Conservation (phyloP, 306 rosid genomes). For the Lathyrus tuberosus region DNA sequence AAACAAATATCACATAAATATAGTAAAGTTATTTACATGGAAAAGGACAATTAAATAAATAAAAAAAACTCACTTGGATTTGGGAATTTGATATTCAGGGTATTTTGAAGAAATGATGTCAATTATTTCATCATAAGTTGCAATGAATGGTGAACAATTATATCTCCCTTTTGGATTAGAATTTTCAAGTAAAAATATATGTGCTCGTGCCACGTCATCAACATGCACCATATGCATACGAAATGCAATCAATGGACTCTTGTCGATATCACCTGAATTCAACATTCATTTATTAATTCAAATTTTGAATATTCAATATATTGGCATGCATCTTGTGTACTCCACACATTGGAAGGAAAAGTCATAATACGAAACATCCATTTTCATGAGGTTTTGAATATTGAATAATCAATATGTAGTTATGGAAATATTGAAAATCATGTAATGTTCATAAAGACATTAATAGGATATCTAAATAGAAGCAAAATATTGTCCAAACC, state of each 20-base stretch:
- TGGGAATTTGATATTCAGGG: slow-evolving; percentile 49
- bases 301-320: too few species aligned
- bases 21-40: not conserved
- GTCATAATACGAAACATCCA: not conserved
- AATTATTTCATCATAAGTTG: slow-evolving; percentile 34
- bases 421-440: not conserved
- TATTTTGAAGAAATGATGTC: slow-evolving; percentile 45
- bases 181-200: slow-evolving; percentile 55
- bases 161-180: slow-evolving; percentile 56
- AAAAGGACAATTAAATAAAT: not conserved
- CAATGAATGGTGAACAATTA: slow-evolving; percentile 54
- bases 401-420: not conserved
- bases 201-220: slow-evolving; percentile 61
- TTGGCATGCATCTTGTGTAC: too few species aligned
- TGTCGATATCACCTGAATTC: not conserved
- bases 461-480: too few species aligned
- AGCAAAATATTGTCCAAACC: too few species aligned
- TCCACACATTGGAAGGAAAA: not conserved
- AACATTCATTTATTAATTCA: not conserved
- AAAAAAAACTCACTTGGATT: slow-evolving; percentile 55
- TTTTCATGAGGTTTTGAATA: not conserved
- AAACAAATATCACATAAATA: not conserved
- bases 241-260: not conserved
- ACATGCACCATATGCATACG: slow-evolving; percentile 52
- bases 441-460: too few species aligned